Evolutionary conservation across 2,329 filamentous ascomycete species (phyloP).

Genomic region (Claviceps humidiphila): DNA sequence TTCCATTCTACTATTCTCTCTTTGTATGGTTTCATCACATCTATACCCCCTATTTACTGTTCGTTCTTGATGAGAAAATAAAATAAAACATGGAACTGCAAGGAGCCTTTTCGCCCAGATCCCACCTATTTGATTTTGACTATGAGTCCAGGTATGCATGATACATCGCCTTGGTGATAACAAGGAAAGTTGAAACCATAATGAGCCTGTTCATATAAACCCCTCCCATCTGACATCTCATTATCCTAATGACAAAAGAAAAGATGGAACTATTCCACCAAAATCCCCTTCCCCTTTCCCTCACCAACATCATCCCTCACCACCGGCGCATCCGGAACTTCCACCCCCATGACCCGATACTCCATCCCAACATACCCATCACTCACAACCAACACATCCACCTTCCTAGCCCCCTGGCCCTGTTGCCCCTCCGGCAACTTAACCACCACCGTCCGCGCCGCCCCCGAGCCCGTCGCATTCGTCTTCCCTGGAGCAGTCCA

Average conservation of each 20-base stretch:
- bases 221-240: no score
- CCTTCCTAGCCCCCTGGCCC: constrained; percentile 32
- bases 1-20: background rate
- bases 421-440: constrained; percentile 41
- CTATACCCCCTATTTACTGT: background rate
- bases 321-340: constrained; percentile 35
- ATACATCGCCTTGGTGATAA: no score
- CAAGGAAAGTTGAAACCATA: no score
- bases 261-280: background rate
- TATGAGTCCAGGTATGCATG: no score
- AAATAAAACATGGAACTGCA: no score
- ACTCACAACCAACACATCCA: constrained; percentile 68
- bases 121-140: no score
- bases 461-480: constrained; percentile 33
- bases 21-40: background rate
- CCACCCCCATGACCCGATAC: constrained; percentile 33
- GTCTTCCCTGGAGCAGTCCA: constrained; percentile 43
- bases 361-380: constrained; percentile 76
- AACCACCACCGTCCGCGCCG: constrained; percentile 30
- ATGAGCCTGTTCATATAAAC: no score
- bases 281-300: constrained; percentile 6
- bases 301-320: constrained; percentile 34
- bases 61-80: background rate
- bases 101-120: no score
- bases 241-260: no score